These are phyloP conservation scores for Saturnispora halmiae DNA, from an alignment of 805 yeast genomes.

Conservation along the genomic window DNA sequence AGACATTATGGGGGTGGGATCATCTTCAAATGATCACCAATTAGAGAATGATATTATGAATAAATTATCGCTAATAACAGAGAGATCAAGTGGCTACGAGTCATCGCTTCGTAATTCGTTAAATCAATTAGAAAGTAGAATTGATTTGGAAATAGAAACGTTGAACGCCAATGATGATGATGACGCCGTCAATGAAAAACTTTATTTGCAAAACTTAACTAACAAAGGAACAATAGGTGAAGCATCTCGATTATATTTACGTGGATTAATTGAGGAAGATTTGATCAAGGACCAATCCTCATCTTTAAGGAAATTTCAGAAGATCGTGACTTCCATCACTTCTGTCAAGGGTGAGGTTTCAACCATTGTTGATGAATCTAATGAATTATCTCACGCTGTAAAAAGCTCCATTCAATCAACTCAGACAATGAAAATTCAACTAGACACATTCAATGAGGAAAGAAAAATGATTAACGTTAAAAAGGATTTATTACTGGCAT, in stretches of 20 bases:
- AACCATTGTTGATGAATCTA: conserved; percentile 20
- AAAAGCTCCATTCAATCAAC: conserved; percentile 21
- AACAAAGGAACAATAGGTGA: conserved; percentile 34
- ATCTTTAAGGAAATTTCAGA: conserved; percentile 36
- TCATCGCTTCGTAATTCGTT: conserved; percentile 27
- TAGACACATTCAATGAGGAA: conserved; percentile 24
- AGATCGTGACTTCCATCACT: conserved; percentile 34
- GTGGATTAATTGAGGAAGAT: conserved; percentile 54
- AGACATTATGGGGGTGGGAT: conserved; percentile 6
- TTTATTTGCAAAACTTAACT: conserved; percentile 29
- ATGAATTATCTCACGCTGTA: conserved; percentile 21
- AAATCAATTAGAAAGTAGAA: conserved; percentile 22
- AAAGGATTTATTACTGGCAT: conserved; percentile 41
- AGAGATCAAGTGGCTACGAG: conserved; percentile 30
- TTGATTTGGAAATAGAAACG: conserved; percentile 7
- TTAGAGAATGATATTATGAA: conserved; percentile 8
- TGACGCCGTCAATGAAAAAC: conserved; percentile 12
- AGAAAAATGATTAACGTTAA: conserved; percentile 36
- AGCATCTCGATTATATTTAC: conserved; percentile 48
- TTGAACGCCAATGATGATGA: neutral
- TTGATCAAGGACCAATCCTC: conserved; percentile 47
- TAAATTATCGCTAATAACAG: conserved; percentile 10
- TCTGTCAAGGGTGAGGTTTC: conserved; percentile 25
- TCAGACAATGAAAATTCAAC: conserved; percentile 14
- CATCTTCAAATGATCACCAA: neutral